Evolutionary conservation across 1,284 basidiomycete genomes (phyloP), one percentile per base, ranked within the genome.

Genomic region (Mycena citricolor): DNA sequence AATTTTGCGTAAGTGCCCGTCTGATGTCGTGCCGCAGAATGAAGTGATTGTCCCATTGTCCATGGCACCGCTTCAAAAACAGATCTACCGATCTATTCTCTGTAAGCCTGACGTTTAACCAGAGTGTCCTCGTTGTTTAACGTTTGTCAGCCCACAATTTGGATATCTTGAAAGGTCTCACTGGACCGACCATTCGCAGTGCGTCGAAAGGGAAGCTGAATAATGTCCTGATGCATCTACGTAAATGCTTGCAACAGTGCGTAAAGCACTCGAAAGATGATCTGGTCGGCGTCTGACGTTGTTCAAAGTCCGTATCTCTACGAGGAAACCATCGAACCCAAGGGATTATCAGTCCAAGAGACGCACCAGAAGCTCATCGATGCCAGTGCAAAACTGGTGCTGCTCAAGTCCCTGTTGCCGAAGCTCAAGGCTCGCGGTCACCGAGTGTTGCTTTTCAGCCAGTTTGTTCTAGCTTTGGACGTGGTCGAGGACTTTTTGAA

Each of bases 401-500:
- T 97, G 42, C 74, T 99, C 32, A 91, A 87, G 63, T 66, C 72
- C 36, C 68, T 98, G 35, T 73, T 99, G 28, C 90, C 90, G 0
- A 90, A 94, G 64, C 77, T 99, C 42, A 92, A 90, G 61, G 81
- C 82, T 39, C 81, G 86, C 31, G 94, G 93, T 0, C 97, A 99
- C 67, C 85, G 97, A 20, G 84, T 98, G n/a, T 73, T 99, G 17
- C 71, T 99, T 20, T 99, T 99, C 70, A 97, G 93, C 65, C 97
- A 94, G 91, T 94, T 94, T 67, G 88, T 90, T 55, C 91, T 99
- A 46, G 93, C 86, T 30, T 73, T 99, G 20, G 82, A 94, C 61
- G 73, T 92, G 29, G 70, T 99, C 52, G 93, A 99, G 65, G 97
- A 99, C 62, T 99, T 97, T 64, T 69, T 98, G 13, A 70, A 67